These are phyloP conservation scores for Yamadazyma ubonensis DNA, from an alignment of 805 yeast species.

Conservation along the genomic window DNA sequence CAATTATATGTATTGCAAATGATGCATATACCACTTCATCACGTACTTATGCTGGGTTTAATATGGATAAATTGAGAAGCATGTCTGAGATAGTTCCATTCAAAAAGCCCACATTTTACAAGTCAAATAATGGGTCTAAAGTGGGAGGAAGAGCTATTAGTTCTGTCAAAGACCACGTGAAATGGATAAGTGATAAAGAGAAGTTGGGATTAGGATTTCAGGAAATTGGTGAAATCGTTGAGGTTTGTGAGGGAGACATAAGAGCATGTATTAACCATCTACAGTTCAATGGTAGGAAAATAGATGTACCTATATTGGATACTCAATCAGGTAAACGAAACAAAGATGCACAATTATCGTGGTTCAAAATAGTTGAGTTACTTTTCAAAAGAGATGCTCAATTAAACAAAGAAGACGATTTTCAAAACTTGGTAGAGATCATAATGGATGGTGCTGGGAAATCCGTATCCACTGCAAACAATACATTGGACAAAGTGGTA, in stretches of 20 bases:
- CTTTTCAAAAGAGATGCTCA: constrained; percentile 57
- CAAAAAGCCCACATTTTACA: constrained; percentile 51
- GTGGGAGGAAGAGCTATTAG: constrained; percentile 34
- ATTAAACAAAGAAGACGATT: constrained; percentile 45
- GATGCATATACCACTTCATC: constrained; percentile 61
- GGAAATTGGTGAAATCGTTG: constrained; percentile 62
- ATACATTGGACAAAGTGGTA: constrained; percentile 62
- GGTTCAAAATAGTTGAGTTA: constrained; percentile 64
- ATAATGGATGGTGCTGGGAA: constrained; percentile 42
- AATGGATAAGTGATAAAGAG: constrained; percentile 57
- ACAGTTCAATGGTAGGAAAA: constrained; percentile 55
- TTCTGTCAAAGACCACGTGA: constrained; percentile 38
- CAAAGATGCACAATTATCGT: constrained; percentile 63
- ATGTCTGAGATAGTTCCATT: constrained; percentile 71
- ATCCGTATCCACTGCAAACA: constrained; percentile 30
- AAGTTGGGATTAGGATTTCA: constrained; percentile 46
- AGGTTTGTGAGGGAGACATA: constrained; percentile 75
- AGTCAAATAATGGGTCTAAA: constrained; percentile 45
- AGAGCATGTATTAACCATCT: constrained; percentile 81
- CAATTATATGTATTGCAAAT: constrained; percentile 90
- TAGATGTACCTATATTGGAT: constrained; percentile 7
- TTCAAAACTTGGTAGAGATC: constrained; percentile 44
- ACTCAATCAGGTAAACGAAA: constrained; percentile 14
- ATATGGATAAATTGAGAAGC: constrained; percentile 72
- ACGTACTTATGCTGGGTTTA: constrained; percentile 37